Evolutionary conservation across 805 yeast genomes (phyloP).

Genomic region (Pichia kluyveri): DNA sequence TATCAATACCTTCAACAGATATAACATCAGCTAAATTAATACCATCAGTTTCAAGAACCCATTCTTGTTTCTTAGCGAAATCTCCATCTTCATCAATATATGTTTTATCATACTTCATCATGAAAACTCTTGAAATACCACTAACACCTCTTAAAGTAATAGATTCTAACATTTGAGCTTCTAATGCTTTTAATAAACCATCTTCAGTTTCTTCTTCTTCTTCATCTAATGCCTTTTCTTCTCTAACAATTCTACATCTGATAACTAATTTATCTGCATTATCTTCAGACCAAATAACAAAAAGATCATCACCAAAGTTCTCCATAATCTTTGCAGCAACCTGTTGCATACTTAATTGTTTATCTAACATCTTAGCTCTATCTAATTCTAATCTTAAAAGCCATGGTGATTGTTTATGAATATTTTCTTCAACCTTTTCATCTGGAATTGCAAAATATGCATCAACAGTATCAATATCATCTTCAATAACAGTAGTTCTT

Average conservation of each 20-base stretch:
- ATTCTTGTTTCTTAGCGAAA: slow-evolving; percentile 80
- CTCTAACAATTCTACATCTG: slow-evolving; percentile 97
- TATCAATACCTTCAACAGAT: slow-evolving; percentile 91
- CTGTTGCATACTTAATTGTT: slow-evolving; percentile 95
- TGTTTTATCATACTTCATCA: slow-evolving; percentile 77
- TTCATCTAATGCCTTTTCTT: slow-evolving; percentile 86
- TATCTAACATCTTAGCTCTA: slow-evolving; percentile 98
- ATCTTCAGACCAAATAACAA: slow-evolving; percentile 98
- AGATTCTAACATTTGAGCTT: slow-evolving; percentile 91
- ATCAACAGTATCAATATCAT: slow-evolving; percentile 94
- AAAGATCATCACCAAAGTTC: slow-evolving; percentile 88
- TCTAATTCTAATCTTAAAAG: slow-evolving; percentile 90
- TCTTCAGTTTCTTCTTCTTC: slow-evolving; percentile 96
- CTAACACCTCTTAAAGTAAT: slow-evolving; percentile 94
- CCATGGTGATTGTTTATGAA: slow-evolving; percentile 98
- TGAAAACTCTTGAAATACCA: slow-evolving; percentile 82
- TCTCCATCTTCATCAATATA: slow-evolving; percentile 78
- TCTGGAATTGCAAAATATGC: slow-evolving; percentile 97
- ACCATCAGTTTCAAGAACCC: slow-evolving; percentile 99
- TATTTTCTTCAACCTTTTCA: slow-evolving; percentile 88
- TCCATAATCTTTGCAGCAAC: slow-evolving; percentile 93
- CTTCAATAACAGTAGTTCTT: slow-evolving; percentile 89
- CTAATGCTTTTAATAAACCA: slow-evolving; percentile 89
- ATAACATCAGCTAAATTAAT: slow-evolving; percentile 91
- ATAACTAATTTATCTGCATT: slow-evolving; percentile 93